Evolutionary conservation across 306 rosid species (phyloP), one percentile per base, ranked within the genome.

Genomic region (Prunus davidiana): DNA sequence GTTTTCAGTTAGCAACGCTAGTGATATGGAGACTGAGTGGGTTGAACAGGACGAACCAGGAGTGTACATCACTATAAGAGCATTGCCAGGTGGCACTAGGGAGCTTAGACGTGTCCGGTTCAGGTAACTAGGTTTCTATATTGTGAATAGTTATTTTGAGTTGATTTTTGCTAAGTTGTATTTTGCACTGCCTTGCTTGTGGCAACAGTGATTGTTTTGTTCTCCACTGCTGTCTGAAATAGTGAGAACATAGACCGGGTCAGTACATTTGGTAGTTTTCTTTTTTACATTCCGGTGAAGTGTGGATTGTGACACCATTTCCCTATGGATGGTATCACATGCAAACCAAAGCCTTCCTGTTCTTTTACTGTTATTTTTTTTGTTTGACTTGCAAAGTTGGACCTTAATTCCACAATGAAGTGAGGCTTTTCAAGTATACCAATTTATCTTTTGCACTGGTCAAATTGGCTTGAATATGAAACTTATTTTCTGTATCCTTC

Each of bases 1-100:
- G 86, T 88, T 92, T 72, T 95, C 99, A 27, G 62, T 87, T 81
- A 95, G 98, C 88, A 90, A 92, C 77, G 96, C 92, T 81, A 95
- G 99, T 87, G 99, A 95, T 78, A 80, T 89, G 93, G 99, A 95
- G 83, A 84, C 97, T 11, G 99, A 95, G 80, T 95, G 99, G 97
- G 93, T 93, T 41, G 99, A 95, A 69, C 91, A 92, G 86, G 99
- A 92, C 73, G 99, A 92, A 82, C 97, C 97, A 0, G 99, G 99
- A 68, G 97, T 95, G 41, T 95, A 95, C 86, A 95, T 95, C 89
- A 95, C 99, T 27, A 89, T 95, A 76, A 80, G 97, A 79, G 85
- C 92, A 43, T 81, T 85, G 62, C 97, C 96, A 12, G 92, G 96
- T 45, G 99, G 99, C 62, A 34, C 86, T 58, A 85, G 96, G 77